Conservation (phyloP, 1,139 yeast species). For the Kurtzmaniella quercitrusa region DNA sequence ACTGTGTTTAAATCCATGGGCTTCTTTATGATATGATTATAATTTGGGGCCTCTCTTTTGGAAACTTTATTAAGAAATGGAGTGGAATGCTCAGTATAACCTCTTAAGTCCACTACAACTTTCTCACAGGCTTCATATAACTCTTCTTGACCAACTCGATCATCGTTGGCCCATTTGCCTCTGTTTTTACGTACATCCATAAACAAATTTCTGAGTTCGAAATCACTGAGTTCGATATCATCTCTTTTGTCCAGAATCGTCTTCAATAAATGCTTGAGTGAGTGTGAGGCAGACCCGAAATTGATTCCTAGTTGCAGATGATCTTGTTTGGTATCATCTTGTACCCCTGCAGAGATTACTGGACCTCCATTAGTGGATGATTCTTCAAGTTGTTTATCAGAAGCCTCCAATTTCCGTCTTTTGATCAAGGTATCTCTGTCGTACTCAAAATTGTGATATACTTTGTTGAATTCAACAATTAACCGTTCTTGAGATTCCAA, state of each 20-base stretch:
- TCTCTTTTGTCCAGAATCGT: slow-evolving; percentile 79
- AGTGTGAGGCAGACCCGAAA: slow-evolving; percentile 78
- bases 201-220: slow-evolving; percentile 77
- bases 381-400: slow-evolving; percentile 66
- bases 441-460: slow-evolving; percentile 80
- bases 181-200: slow-evolving; percentile 92
- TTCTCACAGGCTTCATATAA: slow-evolving; percentile 95
- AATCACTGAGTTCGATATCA: slow-evolving; percentile 69
- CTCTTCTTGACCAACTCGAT: slow-evolving; percentile 94
- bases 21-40: slow-evolving; percentile 79
- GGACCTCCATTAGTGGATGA: slow-evolving; percentile 3
- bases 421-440: slow-evolving; percentile 77
- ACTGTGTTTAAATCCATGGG: slow-evolving; percentile 98
- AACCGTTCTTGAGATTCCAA: slow-evolving; percentile 36
- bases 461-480: slow-evolving; percentile 46
- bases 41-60: slow-evolving; percentile 96
- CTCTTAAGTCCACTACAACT: slow-evolving; percentile 83
- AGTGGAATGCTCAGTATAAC: slow-evolving; percentile 93
- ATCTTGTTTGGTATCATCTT: background rate
- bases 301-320: slow-evolving; percentile 25
- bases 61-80: slow-evolving; percentile 93
- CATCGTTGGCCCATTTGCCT: slow-evolving; percentile 97
- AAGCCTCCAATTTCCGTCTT: slow-evolving; percentile 73
- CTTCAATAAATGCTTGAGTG: slow-evolving; percentile 74
- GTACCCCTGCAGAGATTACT: background rate